Base-by-base conservation (phyloP, 768 basidiomycete genomes). In the Arthromyces matolae region DNA sequence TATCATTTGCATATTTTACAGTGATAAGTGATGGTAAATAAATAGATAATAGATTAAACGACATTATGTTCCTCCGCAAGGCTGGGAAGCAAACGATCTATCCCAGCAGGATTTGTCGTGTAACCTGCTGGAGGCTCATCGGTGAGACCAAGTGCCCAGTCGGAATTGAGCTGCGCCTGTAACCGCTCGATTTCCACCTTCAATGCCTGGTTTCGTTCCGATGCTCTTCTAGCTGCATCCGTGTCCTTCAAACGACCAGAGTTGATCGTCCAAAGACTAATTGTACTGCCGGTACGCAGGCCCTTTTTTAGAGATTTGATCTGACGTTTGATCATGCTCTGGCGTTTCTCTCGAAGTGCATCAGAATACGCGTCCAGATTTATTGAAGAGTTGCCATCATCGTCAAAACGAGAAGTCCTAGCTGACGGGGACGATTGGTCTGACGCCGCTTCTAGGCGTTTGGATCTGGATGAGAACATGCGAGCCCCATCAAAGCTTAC, bases 111-210 rank as follows among this genome's bases (percentile, higher is more conserved):
- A 22, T 32, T 36, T 20, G 34, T 29, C 12, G 49, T 43, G 22
- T 59, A 59, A 19, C 36, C 52, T 0, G 54, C 49, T 10, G 50
- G 57, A 12, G 52, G 47, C 28, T 59, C 58, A 20, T 54, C 36
- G 20, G 40, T 36, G 16, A 49, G 34, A 19, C 49, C 47, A 14
- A 36, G 39, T 8, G 45, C 41, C 52, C 51, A 38, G 12, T 42
- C 35, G 9, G 45, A 49, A 14, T 36, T 29, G 22, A 28, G 38
- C 39, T 52, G 54, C 20, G 24, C 22, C 23, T 47, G 45, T 38
- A 51, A 19, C 16, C 35, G 22, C 35, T 44, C 28, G n/a, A 54
- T 53, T 20, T 53, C 46, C 14, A 36, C 50, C 18, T 40, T 49
- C 48, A 51, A 50, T n/a, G 19, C 35, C 34, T 34, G 31, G 38